A percentile compares a stretch with the other conserved stretches of the same genome.
Conservation (phyloP, 1,284 basidiomycete species). For the Coniferiporia sulphurascens region DNA sequence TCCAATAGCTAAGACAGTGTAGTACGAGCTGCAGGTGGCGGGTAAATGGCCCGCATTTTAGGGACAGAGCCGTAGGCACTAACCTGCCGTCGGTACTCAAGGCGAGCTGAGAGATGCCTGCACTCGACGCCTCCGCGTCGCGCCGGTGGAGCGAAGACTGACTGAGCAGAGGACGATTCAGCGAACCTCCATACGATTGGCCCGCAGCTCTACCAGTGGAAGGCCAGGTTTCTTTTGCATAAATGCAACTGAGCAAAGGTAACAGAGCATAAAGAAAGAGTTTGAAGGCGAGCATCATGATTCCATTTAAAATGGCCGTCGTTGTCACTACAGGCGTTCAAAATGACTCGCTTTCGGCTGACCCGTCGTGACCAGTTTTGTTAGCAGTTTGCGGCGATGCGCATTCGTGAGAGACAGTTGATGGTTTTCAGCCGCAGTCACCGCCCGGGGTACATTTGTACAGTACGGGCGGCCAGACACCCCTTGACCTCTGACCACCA, state of each 20-base stretch:
- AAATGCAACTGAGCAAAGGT: neutral
- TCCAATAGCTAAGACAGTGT: conserved; percentile 52
- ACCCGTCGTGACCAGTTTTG: neutral
- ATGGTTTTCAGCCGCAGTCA: neutral
- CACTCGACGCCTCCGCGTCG: neutral
- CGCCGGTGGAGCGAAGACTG: neutral
- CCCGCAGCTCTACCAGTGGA: neutral
- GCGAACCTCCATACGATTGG: neutral
- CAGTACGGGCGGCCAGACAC: too few relatives aligned
- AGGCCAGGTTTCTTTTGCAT: neutral
- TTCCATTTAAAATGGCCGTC: neutral
- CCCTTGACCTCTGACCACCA: too few relatives aligned
- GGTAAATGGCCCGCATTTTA: neutral
- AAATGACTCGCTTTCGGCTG: neutral
- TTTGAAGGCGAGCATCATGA: conserved; percentile 1
- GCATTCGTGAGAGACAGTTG: neutral
- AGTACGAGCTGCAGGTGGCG: conserved; percentile 51
- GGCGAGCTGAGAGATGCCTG: conserved; percentile 3
- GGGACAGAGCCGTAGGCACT: neutral
- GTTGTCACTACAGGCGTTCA: neutral
- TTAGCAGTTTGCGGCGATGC: neutral
- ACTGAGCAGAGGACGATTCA: neutral
- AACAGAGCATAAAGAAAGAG: neutral
- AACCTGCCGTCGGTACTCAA: conserved; percentile 12
- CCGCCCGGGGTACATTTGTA: too few relatives aligned